Percentiles rank a stretch among this genome's conserved stretches.
Conservation (phyloP, 306 rosid genomes). For the Malus orientalis region DNA sequence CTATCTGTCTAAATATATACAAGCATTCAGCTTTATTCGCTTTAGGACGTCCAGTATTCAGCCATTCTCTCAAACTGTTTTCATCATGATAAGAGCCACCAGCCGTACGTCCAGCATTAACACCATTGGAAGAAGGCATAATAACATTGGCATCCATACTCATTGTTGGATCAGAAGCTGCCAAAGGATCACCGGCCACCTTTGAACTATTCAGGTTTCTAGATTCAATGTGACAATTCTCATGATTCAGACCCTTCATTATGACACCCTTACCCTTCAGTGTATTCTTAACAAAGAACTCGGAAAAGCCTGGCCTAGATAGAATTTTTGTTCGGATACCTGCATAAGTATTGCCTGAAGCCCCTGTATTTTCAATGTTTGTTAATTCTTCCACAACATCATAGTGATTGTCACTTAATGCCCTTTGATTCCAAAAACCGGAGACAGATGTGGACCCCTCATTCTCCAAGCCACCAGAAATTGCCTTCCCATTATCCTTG, state of each 20-base stretch:
- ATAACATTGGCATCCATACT: slow-evolving; percentile 29
- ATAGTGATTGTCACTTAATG: slow-evolving; percentile 35
- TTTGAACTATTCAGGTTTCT: slow-evolving; percentile 35
- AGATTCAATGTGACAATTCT: slow-evolving; percentile 27
- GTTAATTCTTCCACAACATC: slow-evolving; percentile 41
- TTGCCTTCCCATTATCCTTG: slow-evolving; percentile 40
- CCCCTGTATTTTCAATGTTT: slow-evolving; percentile 40
- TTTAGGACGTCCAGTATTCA: slow-evolving; percentile 39
- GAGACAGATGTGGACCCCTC: slow-evolving; percentile 39
- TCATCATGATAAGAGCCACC: slow-evolving; percentile 44
- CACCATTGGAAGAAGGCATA: slow-evolving; percentile 23
- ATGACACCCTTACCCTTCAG: slow-evolving; percentile 77
- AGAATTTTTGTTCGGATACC: slow-evolving; percentile 70
- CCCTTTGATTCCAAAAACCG: slow-evolving; percentile 40
- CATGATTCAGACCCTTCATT: slow-evolving; percentile 39
- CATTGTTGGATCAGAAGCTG: slow-evolving; percentile 28
- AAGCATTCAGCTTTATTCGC: slow-evolving; percentile 52
- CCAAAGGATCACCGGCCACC: slow-evolving; percentile 23
- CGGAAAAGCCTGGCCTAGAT: slow-evolving; percentile 84
- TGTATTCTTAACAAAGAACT: slow-evolving; percentile 65
- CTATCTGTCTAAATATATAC: slow-evolving; percentile 61
- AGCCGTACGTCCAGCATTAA: slow-evolving; percentile 18
- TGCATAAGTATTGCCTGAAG: slow-evolving; percentile 29
- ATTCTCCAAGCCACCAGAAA: slow-evolving; percentile 41
- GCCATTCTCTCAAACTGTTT: slow-evolving; percentile 75